Evolutionary conservation across 768 basidiomycete species (phyloP).

Genomic region (Pleurotus platypus): DNA sequence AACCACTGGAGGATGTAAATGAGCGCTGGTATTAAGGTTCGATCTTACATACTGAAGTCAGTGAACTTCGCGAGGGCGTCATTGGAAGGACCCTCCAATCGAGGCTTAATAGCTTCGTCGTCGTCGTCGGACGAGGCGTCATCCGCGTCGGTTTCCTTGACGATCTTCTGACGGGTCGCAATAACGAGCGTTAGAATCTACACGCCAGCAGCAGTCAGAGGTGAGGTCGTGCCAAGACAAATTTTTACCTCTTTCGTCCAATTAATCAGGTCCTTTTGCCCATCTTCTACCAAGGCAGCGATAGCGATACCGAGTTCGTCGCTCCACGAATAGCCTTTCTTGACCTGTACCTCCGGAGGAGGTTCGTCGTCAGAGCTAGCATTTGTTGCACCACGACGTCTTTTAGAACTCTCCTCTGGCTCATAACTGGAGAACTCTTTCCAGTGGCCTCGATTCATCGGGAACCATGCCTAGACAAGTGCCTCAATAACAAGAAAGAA

Average conservation of each 20-base stretch:
- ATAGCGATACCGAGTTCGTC: constrained; percentile 89
- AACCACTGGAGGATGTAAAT: constrained; percentile 49
- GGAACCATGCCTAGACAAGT: constrained; percentile 70
- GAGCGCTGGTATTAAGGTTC: neutral
- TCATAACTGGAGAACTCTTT: constrained; percentile 81
- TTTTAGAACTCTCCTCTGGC: constrained; percentile 42
- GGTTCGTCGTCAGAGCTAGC: constrained; percentile 38
- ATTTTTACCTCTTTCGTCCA: constrained; percentile 86
- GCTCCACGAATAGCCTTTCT: constrained; percentile 85
- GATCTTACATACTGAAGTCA: constrained; percentile 65
- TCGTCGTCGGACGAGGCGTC: constrained; percentile 27
- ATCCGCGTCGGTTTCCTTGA: constrained; percentile 57
- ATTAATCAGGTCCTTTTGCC: constrained; percentile 59
- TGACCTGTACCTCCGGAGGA: constrained; percentile 72
- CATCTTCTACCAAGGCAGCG: constrained; percentile 65
- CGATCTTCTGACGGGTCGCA: constrained; percentile 51
- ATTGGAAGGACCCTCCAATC: constrained; percentile 49
- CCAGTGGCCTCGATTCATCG: constrained; percentile 85
- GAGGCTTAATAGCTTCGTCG: constrained; percentile 14
- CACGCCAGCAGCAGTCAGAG: too few species aligned
- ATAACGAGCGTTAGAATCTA: constrained; percentile 62
- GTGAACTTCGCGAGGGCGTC: constrained; percentile 67
- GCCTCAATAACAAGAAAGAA: neutral
- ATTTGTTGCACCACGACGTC: constrained; percentile 20
- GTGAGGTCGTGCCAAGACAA: too few species aligned